phyloP scores from a whole-genome alignment of 2,329 filamentous ascomycete genomes.

The Ascochyta viciae-villosae region DNA sequence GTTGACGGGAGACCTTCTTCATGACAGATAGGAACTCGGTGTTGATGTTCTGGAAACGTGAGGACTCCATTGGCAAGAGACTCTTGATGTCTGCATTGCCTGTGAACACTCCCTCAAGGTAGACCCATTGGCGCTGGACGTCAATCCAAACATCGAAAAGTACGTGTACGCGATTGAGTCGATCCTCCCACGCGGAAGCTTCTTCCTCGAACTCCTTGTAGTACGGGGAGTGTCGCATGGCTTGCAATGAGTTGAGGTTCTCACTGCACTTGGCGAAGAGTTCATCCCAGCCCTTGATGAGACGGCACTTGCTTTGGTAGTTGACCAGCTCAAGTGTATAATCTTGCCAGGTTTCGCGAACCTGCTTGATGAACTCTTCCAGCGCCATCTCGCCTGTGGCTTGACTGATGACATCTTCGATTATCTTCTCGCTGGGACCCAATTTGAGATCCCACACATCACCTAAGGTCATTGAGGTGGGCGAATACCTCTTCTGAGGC shows the following conservation, averaged over 20 bases:
- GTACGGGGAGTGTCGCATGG: slow-evolving; percentile 98
- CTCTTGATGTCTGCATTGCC: slow-evolving; percentile 99
- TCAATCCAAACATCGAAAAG: slow-evolving; percentile 99
- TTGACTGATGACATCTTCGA: slow-evolving; percentile 92
- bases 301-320: slow-evolving; percentile 96
- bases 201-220: slow-evolving; percentile 99
- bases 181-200: slow-evolving; percentile 95
- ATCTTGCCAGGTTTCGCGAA: slow-evolving; percentile 95
- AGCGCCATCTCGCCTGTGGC: slow-evolving; percentile 98
- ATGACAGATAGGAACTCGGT: slow-evolving; percentile 98
- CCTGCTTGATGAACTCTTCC: slow-evolving; percentile 95
- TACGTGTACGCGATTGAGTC: slow-evolving; percentile 94
- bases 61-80: slow-evolving; percentile 92
- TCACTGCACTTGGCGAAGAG: slow-evolving; percentile 98
- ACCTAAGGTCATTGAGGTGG: slow-evolving; percentile 93
- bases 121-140: slow-evolving; percentile 99
- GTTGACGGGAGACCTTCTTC: slow-evolving; percentile 98
- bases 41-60: slow-evolving; percentile 98
- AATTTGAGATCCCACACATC: slow-evolving; percentile 98
- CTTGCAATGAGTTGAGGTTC: slow-evolving; percentile 94
- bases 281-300: slow-evolving; percentile 98
- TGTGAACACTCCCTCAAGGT: slow-evolving; percentile 97
- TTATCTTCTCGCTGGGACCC: slow-evolving; percentile 82
- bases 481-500: slow-evolving; percentile 91
- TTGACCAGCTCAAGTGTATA: slow-evolving; percentile 93